Conservation (phyloP, 2,329 filamentous ascomycete species). For the Xylaria sp. region DNA sequence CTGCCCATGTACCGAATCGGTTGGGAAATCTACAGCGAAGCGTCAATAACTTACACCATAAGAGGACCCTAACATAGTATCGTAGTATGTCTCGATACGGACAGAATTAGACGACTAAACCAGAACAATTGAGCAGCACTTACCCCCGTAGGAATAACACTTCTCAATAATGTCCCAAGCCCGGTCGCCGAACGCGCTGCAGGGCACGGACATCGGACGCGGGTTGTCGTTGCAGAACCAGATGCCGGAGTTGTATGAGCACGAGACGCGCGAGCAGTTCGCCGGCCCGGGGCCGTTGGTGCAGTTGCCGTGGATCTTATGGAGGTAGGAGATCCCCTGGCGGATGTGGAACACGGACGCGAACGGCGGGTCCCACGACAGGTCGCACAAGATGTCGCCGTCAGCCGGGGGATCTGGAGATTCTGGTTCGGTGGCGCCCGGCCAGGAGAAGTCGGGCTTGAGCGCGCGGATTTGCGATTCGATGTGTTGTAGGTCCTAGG, state of each 20-base stretch:
- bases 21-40: conserved; percentile 26
- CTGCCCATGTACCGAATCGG: conserved; percentile 33
- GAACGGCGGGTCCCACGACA: conserved; percentile 23
- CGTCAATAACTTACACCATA: conserved; percentile 11
- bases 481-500: conserved; percentile 28
- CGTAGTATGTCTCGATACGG: not conserved
- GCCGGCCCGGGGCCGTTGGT: conserved; percentile 34
- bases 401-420: not conserved
- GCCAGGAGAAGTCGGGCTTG: conserved; percentile 30
- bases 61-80: not conserved
- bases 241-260: conserved; percentile 37
- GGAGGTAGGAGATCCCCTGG: conserved; percentile 34
- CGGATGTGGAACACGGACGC: conserved; percentile 38
- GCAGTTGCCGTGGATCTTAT: conserved; percentile 33
- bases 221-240: conserved; percentile 40
- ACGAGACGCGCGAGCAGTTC: conserved; percentile 37
- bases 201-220: conserved; percentile 31
- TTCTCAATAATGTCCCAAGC: conserved; percentile 36
- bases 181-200: conserved; percentile 32
- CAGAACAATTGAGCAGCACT: conserved; percentile 2
- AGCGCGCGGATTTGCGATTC: conserved; percentile 29
- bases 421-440: not conserved
- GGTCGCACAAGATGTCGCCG: conserved; percentile 22
- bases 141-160: conserved; percentile 34
- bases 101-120: not conserved